Base-by-base conservation (phyloP, 495 filamentous ascomycete species). In the Penicillium lagena region DNA sequence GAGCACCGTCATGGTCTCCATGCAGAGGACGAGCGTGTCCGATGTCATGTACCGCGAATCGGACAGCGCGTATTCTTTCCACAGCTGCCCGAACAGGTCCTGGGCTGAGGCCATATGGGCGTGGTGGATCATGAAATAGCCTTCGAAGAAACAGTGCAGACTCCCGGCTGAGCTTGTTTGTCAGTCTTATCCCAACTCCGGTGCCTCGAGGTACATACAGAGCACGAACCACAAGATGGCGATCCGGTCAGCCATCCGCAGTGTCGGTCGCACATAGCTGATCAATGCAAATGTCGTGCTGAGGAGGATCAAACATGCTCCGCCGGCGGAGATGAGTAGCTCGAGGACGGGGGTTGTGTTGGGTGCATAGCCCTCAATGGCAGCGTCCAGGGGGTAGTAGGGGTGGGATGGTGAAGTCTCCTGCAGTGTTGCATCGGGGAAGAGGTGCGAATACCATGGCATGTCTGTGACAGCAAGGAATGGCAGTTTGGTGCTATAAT, bases 51-150 rank as follows among this genome's bases (percentile, higher is more conserved):
- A 94, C 31, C 88, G 78, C 28, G 86, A 90, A 62, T 94, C 88
- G 12, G 86, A 89, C 32, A 85, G 72, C 7, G 86, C 76, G 70
- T 94, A 94, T 58, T 94, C 88, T 55, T 93, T 94, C 88, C 88
- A 94, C 31, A 93, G 63, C 63, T 93, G 87, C 1, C 83, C 84
- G 35, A 89, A 80, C 1, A 90, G 55, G 48, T 81, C 77, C 59
- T 81, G 78, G 37, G 64, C 67, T 9, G 68, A 64, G 4, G 67
- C 77, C 75, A 86, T 80, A 29, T 58, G 66, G 14, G 67, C 63
- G 66, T 83, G 82, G 58, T 89, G 80, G 46, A 77, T 58, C 52
- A 83, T 77, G 52, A 84, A 91, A 62, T 89, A 91, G n/a, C 88
- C 85, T 68, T 94, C 88, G 55, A 94, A 91, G 56, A 89, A 80